These are phyloP conservation scores for Buxus sempervirens DNA, from an alignment of 164 flowering plant genomes.

Conservation along the genomic window DNA sequence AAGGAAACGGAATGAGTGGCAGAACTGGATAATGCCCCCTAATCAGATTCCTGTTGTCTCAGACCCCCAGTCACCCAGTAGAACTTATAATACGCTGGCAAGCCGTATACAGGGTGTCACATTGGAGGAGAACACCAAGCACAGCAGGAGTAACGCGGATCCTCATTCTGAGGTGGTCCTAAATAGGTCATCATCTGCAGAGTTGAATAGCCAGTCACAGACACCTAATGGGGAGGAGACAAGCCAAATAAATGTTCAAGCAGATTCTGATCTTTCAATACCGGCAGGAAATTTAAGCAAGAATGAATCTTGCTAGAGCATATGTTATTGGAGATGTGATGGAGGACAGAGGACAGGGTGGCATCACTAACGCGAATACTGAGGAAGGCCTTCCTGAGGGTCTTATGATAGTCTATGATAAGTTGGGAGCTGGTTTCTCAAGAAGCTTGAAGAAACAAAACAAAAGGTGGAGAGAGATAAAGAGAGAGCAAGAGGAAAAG, in stretches of 20 bases:
- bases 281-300: conserved; percentile 7
- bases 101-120: conserved; percentile 29
- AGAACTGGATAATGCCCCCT: conserved; percentile 37
- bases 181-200: conserved; percentile 22
- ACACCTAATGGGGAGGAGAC: conserved; percentile 24
- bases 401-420: neutral
- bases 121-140: conserved; percentile 31
- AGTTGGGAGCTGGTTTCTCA: conserved; percentile 3
- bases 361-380: neutral
- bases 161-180: conserved; percentile 16
- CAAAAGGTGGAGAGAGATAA: neutral
- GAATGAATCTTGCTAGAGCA: conserved; percentile 14
- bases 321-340: neutral
- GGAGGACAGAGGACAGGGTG: neutral
- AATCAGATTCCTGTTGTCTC: conserved; percentile 16
- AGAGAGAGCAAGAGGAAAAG: conserved; percentile 9
- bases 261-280: conserved; percentile 11
- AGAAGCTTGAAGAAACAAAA: conserved; percentile 8
- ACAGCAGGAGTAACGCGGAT: conserved; percentile 19
- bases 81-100: conserved; percentile 21
- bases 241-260: conserved; percentile 6
- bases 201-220: conserved; percentile 18
- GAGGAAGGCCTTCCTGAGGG: conserved; percentile 1
- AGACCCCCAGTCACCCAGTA: conserved; percentile 17
- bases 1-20: conserved; percentile 57